Evolutionary conservation across 164 flowering plant species (phyloP).

Genomic region (Chimonanthus salicifolius): DNA sequence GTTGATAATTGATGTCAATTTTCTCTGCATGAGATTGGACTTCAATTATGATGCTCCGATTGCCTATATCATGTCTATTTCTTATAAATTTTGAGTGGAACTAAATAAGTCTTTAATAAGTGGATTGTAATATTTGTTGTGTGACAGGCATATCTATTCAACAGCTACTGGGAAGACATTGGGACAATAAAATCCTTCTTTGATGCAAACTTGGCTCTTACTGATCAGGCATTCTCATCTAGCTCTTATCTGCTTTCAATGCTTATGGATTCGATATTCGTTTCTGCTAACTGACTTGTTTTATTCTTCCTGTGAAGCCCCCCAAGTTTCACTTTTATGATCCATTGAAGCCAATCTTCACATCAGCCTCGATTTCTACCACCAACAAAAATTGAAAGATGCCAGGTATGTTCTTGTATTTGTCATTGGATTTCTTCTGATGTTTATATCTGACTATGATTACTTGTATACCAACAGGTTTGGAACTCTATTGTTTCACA

Average conservation of each 20-base stretch:
- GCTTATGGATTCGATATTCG: neutral
- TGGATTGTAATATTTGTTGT: neutral
- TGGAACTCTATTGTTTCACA: slow-evolving; percentile 79
- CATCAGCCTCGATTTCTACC: slow-evolving; percentile 84
- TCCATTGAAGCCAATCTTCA: slow-evolving; percentile 71
- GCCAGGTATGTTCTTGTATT: slow-evolving; percentile 38
- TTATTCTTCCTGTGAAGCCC: slow-evolving; percentile 27
- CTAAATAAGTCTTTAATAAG: neutral
- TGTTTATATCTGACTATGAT: neutral
- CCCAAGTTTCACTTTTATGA: slow-evolving; percentile 79
- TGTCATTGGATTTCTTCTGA: neutral
- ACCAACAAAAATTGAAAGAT: slow-evolving; percentile 72
- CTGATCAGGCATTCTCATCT: slow-evolving; percentile 53
- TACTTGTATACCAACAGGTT: slow-evolving; percentile 35
- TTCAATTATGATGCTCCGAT: neutral
- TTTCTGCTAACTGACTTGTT: neutral
- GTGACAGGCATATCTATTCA: slow-evolving; percentile 70
- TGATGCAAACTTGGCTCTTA: slow-evolving; percentile 80
- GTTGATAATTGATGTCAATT: neutral
- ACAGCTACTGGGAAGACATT: slow-evolving; percentile 90
- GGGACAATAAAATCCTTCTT: slow-evolving; percentile 74
- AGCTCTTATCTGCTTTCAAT: neutral
- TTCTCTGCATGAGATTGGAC: neutral
- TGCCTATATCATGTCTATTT: neutral
- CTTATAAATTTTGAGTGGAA: neutral